These are phyloP conservation scores for Lactarius hatsudake DNA, from an alignment of 768 basidiomycete genomes.

Conservation along the genomic window DNA sequence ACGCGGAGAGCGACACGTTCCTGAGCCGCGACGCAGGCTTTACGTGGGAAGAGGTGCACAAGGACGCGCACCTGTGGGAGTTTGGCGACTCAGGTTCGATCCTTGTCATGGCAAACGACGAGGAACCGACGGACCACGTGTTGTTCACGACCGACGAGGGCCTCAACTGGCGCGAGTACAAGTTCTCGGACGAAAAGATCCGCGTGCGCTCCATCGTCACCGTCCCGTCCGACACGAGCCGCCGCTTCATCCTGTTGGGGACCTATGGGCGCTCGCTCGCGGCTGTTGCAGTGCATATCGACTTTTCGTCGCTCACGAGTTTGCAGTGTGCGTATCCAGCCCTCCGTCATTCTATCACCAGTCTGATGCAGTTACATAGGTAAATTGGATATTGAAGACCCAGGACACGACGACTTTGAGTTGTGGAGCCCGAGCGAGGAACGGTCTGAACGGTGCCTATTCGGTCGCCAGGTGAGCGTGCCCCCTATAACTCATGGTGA, in stretches of 20 bases:
- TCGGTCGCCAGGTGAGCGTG: constrained; percentile 75
- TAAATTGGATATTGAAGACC: constrained; percentile 61
- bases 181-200: constrained; percentile 71
- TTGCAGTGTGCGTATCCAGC: constrained; percentile 60
- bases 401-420: constrained; percentile 90
- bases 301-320: constrained; percentile 77
- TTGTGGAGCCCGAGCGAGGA: constrained; percentile 94
- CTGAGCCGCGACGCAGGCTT: constrained; percentile 95
- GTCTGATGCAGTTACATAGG: constrained; percentile 45
- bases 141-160: constrained; percentile 92
- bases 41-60: constrained; percentile 98
- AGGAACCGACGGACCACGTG: constrained; percentile 86
- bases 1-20: constrained; percentile 92
- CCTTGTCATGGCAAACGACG: constrained; percentile 92
- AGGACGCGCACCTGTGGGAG: constrained; percentile 97
- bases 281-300: constrained; percentile 77
- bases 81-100: constrained; percentile 97
- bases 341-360: neutral
- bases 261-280: constrained; percentile 44
- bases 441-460: constrained; percentile 84
- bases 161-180: constrained; percentile 81
- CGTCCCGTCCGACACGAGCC: constrained; percentile 85
- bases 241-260: constrained; percentile 87
- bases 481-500: neutral
- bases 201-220: constrained; percentile 78